Conservation (phyloP, 306 rosid genomes). For the Ormosia emarginata region DNA sequence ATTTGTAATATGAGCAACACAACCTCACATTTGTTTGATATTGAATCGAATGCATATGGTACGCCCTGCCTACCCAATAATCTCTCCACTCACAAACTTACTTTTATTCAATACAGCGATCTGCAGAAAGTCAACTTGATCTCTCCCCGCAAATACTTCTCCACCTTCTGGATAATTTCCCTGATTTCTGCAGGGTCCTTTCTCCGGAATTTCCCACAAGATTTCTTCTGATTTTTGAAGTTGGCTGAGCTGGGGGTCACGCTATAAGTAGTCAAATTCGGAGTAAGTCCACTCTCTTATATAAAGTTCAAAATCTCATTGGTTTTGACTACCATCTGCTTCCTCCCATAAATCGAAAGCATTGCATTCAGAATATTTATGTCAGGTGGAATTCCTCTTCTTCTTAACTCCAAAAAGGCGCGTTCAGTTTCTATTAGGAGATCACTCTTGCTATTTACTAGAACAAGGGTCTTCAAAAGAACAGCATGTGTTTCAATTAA, state of each 20-base stretch:
- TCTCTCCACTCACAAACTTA: too few species aligned
- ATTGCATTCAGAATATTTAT: conserved; percentile 63
- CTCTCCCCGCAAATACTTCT: too few species aligned
- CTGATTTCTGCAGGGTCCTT: conserved; percentile 23
- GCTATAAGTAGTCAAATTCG: conserved; percentile 73
- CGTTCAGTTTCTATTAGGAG: conserved; percentile 67
- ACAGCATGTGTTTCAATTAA: conserved; percentile 51
- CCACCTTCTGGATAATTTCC: too few species aligned
- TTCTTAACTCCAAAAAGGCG: conserved; percentile 64
- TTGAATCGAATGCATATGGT: too few species aligned
- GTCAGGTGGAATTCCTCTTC: conserved; percentile 58
- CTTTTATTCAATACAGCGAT: too few species aligned
- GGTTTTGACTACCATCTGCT: conserved; percentile 59
- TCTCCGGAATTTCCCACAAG: conserved; percentile 51
- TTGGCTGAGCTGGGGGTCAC: conserved; percentile 60
- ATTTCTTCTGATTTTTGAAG: conserved; percentile 56
- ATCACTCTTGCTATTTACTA: conserved; percentile 66
- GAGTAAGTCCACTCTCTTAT: conserved; percentile 65
- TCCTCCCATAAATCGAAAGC: conserved; percentile 77
- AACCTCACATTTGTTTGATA: too few species aligned
- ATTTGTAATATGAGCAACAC: too few species aligned
- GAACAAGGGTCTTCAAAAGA: conserved; percentile 79
- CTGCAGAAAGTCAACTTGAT: too few species aligned
- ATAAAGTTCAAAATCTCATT: conserved; percentile 61
- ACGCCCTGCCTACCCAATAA: too few species aligned